Percentiles rank a stretch among this genome's conserved stretches.
These are phyloP conservation scores for Euphorbia peplus DNA, from an alignment of 345 rosid species.

Conservation along the genomic window DNA sequence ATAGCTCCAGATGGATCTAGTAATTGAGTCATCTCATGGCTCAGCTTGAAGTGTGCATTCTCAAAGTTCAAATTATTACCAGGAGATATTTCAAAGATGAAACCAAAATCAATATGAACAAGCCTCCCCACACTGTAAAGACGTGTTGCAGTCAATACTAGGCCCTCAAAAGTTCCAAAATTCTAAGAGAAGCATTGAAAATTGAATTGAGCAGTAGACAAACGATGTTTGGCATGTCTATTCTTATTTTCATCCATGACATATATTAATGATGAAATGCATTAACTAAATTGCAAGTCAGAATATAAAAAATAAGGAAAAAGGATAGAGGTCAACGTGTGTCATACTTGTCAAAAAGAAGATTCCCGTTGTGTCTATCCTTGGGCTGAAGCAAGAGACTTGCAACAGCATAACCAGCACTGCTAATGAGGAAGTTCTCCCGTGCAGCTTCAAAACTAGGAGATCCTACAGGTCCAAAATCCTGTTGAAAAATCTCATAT, in stretches of 20 bases:
- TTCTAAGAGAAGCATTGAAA: not conserved
- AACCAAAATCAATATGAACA: conserved; percentile 97
- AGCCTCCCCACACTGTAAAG: conserved; percentile 81
- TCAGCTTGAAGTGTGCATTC: conserved; percentile 96
- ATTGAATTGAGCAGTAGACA: not conserved
- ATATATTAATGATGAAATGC: not conserved
- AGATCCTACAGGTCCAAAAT: conserved; percentile 92
- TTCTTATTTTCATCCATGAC: not conserved
- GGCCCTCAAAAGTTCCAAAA: not conserved
- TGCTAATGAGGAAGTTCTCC: conserved; percentile 89
- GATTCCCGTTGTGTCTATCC: conserved; percentile 99
- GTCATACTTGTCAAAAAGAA: conserved; percentile 85
- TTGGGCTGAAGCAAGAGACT: conserved; percentile 97
- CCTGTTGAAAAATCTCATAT: conserved; percentile 97
- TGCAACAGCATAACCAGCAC: conserved; percentile 99
- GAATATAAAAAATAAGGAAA: conserved; percentile 9
- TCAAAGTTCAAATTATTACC: conserved; percentile 98
- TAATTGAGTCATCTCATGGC: conserved; percentile 99
- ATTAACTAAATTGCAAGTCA: not conserved
- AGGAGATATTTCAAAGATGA: conserved; percentile 90
- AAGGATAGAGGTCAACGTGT: conserved; percentile 1
- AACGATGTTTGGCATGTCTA: not conserved
- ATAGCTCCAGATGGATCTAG: conserved; percentile 86
- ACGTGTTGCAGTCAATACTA: not conserved
- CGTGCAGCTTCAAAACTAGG: conserved; percentile 87